A percentile compares a stretch with the other conserved stretches of the same genome.
phyloP scores from a whole-genome alignment of 345 rosid species.

The Pelargonium nanum region DNA sequence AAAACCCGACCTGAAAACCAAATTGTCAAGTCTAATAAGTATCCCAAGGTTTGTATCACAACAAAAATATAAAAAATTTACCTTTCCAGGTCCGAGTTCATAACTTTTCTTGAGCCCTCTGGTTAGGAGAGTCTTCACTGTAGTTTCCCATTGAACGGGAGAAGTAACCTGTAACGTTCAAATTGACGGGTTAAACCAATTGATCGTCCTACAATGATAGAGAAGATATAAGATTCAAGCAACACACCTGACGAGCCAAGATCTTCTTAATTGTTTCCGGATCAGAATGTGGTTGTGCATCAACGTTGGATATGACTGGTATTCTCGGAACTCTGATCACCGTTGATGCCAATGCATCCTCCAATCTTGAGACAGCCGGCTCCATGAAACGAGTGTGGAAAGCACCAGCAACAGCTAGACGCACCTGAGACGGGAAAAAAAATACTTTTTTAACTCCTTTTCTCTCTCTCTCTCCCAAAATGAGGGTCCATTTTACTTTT shows the following conservation, averaged over 20 bases:
- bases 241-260: slow-evolving; percentile 64
- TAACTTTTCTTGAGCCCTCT: slow-evolving; percentile 72
- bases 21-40: too few relatives aligned
- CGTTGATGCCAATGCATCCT: slow-evolving; percentile 70
- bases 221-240: not conserved
- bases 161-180: slow-evolving; percentile 63
- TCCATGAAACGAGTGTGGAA: slow-evolving; percentile 97
- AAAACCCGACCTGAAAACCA: too few relatives aligned
- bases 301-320: slow-evolving; percentile 93
- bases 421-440: slow-evolving; percentile 43
- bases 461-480: too few relatives aligned
- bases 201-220: not conserved
- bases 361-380: slow-evolving; percentile 94
- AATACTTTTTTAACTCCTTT: not conserved
- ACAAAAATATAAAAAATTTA: slow-evolving; percentile 12
- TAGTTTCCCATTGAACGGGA: slow-evolving; percentile 99
- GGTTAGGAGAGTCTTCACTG: slow-evolving; percentile 62
- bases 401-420: slow-evolving; percentile 93
- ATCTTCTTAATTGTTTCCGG: slow-evolving; percentile 81
- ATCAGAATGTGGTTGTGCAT: slow-evolving; percentile 90
- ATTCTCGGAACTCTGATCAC: slow-evolving; percentile 71
- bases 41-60: too few relatives aligned
- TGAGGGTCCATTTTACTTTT: too few relatives aligned
- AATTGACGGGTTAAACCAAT: not conserved
- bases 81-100: slow-evolving; percentile 99